phyloP scores from a whole-genome alignment of 1,284 basidiomycete genomes.

The Neonothopanus nambi region DNA sequence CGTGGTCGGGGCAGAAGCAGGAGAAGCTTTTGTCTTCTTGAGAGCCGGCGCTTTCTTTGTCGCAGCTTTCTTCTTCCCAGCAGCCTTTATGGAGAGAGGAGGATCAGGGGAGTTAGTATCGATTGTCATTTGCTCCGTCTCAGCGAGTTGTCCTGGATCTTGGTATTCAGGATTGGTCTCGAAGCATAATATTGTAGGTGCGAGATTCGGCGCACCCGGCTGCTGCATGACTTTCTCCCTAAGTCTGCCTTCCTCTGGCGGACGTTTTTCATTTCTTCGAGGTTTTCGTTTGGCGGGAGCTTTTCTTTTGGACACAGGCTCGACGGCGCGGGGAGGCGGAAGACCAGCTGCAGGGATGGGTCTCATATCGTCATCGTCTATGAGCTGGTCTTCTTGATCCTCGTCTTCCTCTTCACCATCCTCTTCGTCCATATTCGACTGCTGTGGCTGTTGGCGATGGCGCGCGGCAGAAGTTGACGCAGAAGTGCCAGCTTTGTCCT shows the following conservation, averaged over 20 bases:
- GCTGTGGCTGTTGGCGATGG: constrained; percentile 16
- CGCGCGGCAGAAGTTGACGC: constrained; percentile 26
- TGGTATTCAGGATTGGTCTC: constrained; percentile 17
- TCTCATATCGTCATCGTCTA: constrained; percentile 61
- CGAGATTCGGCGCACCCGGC: constrained; percentile 33
- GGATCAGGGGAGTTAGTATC: constrained; percentile 5
- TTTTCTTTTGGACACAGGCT: neutral
- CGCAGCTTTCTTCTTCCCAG: constrained; percentile 11
- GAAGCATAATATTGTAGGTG: constrained; percentile 38
- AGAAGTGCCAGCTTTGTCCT: constrained; percentile 21
- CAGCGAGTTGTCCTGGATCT: constrained; percentile 6
- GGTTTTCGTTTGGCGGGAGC: constrained; percentile 48
- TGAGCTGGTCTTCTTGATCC: constrained; percentile 76
- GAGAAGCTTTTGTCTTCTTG: constrained; percentile 28
- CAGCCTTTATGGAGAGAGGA: constrained; percentile 6
- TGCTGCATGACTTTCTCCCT: constrained; percentile 35
- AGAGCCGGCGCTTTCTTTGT: constrained; percentile 25
- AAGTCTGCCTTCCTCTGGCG: constrained; percentile 38
- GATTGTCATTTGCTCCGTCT: neutral
- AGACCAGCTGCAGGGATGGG: constrained; percentile 15
- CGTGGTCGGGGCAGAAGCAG: constrained; percentile 13
- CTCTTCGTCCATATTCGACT: constrained; percentile 19
- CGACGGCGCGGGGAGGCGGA: constrained; percentile 26
- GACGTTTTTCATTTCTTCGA: constrained; percentile 43
- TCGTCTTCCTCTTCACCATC: constrained; percentile 41